Evolutionary conservation across 306 rosid species (phyloP).

Genomic region (Cucurbita moschata): DNA sequence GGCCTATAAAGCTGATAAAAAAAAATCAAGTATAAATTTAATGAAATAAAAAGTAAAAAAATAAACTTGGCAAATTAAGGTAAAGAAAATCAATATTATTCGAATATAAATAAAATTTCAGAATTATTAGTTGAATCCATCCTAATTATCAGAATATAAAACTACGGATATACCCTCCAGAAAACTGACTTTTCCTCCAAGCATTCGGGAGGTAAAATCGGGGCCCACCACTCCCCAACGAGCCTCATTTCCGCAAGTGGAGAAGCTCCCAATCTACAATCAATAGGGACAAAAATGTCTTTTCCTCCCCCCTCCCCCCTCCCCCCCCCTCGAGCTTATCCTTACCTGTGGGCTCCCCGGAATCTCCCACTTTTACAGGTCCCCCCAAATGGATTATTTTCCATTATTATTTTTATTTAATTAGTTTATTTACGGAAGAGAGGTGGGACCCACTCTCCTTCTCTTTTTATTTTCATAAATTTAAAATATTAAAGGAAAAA

Average conservation of each 20-base stretch:
- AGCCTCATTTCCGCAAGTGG: not conserved
- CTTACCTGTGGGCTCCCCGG: conserved; percentile 20
- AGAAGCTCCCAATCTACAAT: not conserved
- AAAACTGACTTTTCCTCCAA: conserved; percentile 18
- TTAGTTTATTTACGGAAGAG: not conserved
- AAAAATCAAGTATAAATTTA: too few relatives aligned
- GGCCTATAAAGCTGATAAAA: too few relatives aligned
- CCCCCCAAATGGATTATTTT: not conserved
- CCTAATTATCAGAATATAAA: not conserved
- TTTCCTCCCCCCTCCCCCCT: not conserved
- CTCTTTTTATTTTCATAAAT: not conserved
- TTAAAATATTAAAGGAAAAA: not conserved
- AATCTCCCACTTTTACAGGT: conserved; percentile 23
- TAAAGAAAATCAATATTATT: too few relatives aligned
- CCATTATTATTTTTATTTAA: not conserved
- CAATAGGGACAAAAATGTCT: conserved; percentile 21
- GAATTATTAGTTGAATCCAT: not conserved
- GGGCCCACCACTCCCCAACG: not conserved
- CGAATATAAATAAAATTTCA: not conserved
- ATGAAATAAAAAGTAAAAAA: too few relatives aligned
- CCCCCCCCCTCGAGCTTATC: conserved; percentile 26
- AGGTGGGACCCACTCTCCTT: not conserved
- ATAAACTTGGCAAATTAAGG: too few relatives aligned
- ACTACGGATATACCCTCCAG: conserved; percentile 6
- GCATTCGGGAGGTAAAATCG: conserved; percentile 17